Conservation (phyloP, 495 filamentous ascomycete genomes). For the Massariosphaeria phaeospora region DNA sequence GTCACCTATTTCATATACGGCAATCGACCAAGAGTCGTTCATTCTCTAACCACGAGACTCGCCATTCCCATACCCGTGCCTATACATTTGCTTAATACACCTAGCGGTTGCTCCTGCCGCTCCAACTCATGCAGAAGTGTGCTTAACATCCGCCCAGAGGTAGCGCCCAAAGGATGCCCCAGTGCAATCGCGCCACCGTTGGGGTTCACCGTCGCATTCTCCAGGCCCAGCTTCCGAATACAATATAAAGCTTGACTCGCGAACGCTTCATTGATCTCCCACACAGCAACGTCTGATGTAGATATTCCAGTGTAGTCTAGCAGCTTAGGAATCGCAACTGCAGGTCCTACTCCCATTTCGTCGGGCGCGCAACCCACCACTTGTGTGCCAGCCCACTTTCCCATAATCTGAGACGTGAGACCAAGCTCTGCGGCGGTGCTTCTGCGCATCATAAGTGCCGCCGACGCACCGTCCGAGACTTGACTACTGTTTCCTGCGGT, state of each 20-base stretch:
- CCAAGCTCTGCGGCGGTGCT: constrained; percentile 74
- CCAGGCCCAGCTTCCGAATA: constrained; percentile 64
- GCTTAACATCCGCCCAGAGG: constrained; percentile 39
- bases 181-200: constrained; percentile 51
- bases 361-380: constrained; percentile 76
- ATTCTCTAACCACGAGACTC: constrained; percentile 45
- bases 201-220: constrained; percentile 65
- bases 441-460: constrained; percentile 75
- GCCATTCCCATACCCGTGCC: constrained; percentile 48
- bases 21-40: too few relatives aligned
- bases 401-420: constrained; percentile 62
- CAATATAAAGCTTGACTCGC: constrained; percentile 84
- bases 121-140: constrained; percentile 42
- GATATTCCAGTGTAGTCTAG: constrained; percentile 59
- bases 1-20: too few relatives aligned
- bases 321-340: constrained; percentile 77
- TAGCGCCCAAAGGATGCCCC: constrained; percentile 43
- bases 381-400: constrained; percentile 68
- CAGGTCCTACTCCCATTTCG: constrained; percentile 91
- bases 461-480: constrained; percentile 83
- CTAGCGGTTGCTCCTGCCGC: constrained; percentile 38
- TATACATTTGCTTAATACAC: constrained; percentile 44
- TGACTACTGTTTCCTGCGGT: constrained; percentile 87
- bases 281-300: constrained; percentile 70
- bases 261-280: constrained; percentile 97